Percentiles rank a stretch among this genome's conserved stretches.
These are phyloP conservation scores for Venturia asperata DNA, from an alignment of 2,329 filamentous ascomycete species.

Conservation along the genomic window DNA sequence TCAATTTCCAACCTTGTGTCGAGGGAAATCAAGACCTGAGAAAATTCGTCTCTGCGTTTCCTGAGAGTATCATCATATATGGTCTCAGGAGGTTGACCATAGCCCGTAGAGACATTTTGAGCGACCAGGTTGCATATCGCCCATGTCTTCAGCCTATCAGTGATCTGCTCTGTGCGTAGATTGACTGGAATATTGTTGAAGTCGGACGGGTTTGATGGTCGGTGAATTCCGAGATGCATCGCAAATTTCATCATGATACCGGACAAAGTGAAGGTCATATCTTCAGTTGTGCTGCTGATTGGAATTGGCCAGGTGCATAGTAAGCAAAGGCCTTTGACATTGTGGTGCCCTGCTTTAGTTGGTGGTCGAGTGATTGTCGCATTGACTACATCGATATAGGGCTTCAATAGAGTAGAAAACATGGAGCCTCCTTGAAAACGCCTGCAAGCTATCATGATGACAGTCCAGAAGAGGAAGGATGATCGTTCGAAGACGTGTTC, in stretches of 20 bases:
- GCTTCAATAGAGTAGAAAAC: constrained; percentile 58
- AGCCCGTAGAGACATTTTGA: constrained; percentile 73
- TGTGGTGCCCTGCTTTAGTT: constrained; percentile 56
- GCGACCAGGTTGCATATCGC: constrained; percentile 79
- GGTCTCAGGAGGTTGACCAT: constrained; percentile 72
- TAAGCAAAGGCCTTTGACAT: constrained; percentile 73
- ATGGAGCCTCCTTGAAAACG: constrained; percentile 60
- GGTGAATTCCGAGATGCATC: constrained; percentile 73
- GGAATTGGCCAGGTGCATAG: constrained; percentile 77
- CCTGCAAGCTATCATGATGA: constrained; percentile 66
- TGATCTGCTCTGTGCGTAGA: constrained; percentile 69
- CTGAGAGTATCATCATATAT: constrained; percentile 69
- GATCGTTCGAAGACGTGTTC: constrained; percentile 72
- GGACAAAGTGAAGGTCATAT: constrained; percentile 73
- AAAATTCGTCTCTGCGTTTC: constrained; percentile 52
- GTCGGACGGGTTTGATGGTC: constrained; percentile 74
- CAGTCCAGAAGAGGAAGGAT: constrained; percentile 77
- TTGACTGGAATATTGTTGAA: constrained; percentile 70
- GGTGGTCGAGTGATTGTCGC: constrained; percentile 66
- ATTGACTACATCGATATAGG: constrained; percentile 66
- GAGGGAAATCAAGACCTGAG: constrained; percentile 51
- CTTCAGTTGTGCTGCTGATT: constrained; percentile 70
- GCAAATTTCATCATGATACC: constrained; percentile 84
- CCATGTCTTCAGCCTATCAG: constrained; percentile 74
- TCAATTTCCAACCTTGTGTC: constrained; percentile 64